Percentiles rank a stretch among this genome's conserved stretches.
These are phyloP conservation scores for Coniochaeta prunicola DNA, from an alignment of 2,329 filamentous ascomycete genomes.

Conservation along the genomic window DNA sequence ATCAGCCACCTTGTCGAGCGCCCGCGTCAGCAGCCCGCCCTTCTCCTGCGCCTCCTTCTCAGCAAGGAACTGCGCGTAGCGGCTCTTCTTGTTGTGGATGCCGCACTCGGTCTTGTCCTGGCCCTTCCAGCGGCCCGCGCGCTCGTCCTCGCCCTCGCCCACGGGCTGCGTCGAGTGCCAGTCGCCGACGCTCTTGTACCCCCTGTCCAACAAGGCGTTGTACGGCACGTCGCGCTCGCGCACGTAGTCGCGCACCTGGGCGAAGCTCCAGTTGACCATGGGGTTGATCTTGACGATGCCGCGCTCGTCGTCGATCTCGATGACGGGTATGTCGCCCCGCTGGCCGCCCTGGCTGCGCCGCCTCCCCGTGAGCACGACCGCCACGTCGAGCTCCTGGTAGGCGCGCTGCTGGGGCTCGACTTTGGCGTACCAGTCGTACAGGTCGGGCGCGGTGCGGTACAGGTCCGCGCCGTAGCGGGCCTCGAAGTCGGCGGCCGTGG, in stretches of 20 bases:
- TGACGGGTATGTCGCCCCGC: slow-evolving; percentile 80
- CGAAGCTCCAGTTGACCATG: slow-evolving; percentile 87
- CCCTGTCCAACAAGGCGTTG: slow-evolving; percentile 81
- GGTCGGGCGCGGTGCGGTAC: slow-evolving; percentile 78
- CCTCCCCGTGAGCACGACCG: slow-evolving; percentile 86
- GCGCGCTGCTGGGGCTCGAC: slow-evolving; percentile 93
- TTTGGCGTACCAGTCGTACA: slow-evolving; percentile 97
- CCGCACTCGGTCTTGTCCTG: slow-evolving; percentile 95
- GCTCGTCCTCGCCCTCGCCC: slow-evolving; percentile 86
- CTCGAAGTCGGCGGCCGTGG: slow-evolving; percentile 71
- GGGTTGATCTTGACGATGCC: slow-evolving; percentile 97
- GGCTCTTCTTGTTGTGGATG: slow-evolving; percentile 95
- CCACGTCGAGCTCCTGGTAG: slow-evolving; percentile 79
- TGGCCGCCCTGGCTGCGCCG: slow-evolving; percentile 88
- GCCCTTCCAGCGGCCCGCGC: slow-evolving; percentile 94
- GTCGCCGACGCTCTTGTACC: slow-evolving; percentile 98
- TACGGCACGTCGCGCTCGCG: slow-evolving; percentile 83
- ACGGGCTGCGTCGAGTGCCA: slow-evolving; percentile 96
- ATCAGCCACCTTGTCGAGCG: slow-evolving; percentile 9
- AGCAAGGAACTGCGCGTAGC: slow-evolving; percentile 75
- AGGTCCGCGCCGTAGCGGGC: slow-evolving; percentile 72
- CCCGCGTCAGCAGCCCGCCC: neutral
- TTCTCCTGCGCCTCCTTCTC: slow-evolving; percentile 8
- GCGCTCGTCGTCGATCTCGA: slow-evolving; percentile 83
- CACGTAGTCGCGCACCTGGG: slow-evolving; percentile 83